Base-by-base conservation (phyloP, 768 basidiomycete species). In the Myochromella boudieri region DNA sequence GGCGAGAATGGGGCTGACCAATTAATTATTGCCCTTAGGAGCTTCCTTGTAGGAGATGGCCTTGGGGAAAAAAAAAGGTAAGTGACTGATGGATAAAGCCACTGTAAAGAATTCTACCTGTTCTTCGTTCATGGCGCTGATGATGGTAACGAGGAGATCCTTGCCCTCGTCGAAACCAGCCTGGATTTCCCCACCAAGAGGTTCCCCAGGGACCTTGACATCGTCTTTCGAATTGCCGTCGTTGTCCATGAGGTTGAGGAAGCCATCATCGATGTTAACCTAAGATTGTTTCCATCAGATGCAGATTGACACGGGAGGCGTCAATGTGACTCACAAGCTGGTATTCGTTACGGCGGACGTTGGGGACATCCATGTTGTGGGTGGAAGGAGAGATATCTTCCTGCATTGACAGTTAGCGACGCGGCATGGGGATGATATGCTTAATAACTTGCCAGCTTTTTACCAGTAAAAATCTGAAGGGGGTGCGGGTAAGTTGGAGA, bases 351-450 rank as follows among this genome's bases (percentile, higher is more conserved):
- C 95, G 90, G 39, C 22, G 52, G 66, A 99, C 93, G 73, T 97
- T 90, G 68, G 95, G 95, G 62, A 97, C 95, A 59, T 97, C 95
- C 91, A 99, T 94, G 79, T 99, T 99, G 82, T 99, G 97, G 68
- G 95, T 99, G 65, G 93, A 95, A 61, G 92, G 92, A 59, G 67
- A 91, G 69, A 93, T 90, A 79, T 91, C 91, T 82, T 93, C 91
- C 88, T 91, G 65, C 71, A 52, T 28, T 29, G 15, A 32, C 25
- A 26, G 48, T 45, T 24, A 54, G 42, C 43, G 36, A 21, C 10
- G 24, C 25, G 15, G 20, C 9, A 17, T 4, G 6, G 14, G 9
- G 18, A 20, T 20, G 37, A 49, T 39, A 51, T n/a, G 24, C 28
- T 38, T 34, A 36, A 51, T 57, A 56, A 76, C 85, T 69, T 60